phyloP scores from a whole-genome alignment of 2,329 filamentous ascomycete species.

The Lasiodiplodia sp. region DNA sequence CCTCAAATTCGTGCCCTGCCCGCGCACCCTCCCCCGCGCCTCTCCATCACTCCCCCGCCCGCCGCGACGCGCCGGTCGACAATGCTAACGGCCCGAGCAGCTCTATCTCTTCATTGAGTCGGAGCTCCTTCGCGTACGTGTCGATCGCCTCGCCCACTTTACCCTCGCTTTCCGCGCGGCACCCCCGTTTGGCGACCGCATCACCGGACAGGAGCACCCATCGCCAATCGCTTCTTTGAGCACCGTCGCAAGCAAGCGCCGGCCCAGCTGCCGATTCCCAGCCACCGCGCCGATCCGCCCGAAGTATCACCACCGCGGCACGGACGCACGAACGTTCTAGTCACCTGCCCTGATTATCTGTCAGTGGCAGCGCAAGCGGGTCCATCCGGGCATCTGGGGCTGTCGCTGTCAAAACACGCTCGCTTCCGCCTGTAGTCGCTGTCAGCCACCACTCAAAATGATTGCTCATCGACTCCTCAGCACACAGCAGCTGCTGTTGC shows the following conservation, averaged over 20 bases:
- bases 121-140: slow-evolving; percentile 27
- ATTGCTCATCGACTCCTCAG: background rate
- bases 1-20: background rate
- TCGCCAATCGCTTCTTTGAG: slow-evolving; percentile 3
- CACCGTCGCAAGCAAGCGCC: background rate
- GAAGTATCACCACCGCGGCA: slow-evolving; percentile 27
- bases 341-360: slow-evolving; percentile 13
- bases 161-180: slow-evolving; percentile 8
- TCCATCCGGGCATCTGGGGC: background rate
- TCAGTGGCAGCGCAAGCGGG: slow-evolving; percentile 20
- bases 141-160: slow-evolving; percentile 26
- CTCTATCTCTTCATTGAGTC: slow-evolving; percentile 29
- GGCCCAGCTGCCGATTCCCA: slow-evolving; percentile 6
- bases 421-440: slow-evolving; percentile 1
- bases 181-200: background rate
- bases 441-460: slow-evolving; percentile 12
- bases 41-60: slow-evolving; percentile 11
- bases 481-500: slow-evolving; percentile 13
- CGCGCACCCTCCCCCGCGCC: slow-evolving; percentile 4
- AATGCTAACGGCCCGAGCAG: slow-evolving; percentile 25
- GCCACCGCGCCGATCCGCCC: slow-evolving; percentile 18
- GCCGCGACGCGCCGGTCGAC: slow-evolving; percentile 8
- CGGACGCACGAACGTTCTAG: slow-evolving; percentile 27
- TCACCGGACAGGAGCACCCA: slow-evolving; percentile 2
- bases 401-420: slow-evolving; percentile 12